Base-by-base conservation (phyloP, 352 stramenopile genomes). In the Pythium diclinum region DNA sequence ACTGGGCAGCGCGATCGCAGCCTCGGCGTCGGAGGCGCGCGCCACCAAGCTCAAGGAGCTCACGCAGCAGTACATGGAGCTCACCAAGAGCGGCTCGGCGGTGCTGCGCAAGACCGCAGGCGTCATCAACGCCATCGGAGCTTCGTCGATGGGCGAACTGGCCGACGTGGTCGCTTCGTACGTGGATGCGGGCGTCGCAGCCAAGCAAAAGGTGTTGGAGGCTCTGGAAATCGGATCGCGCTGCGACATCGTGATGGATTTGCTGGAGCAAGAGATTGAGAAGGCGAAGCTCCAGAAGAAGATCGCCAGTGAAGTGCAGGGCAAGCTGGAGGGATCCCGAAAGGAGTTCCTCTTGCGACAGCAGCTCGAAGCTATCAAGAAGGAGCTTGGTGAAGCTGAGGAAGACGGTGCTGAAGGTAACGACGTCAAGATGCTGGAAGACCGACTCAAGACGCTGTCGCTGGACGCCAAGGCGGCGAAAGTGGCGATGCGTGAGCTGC, bases 311-410 rank as follows among this genome's bases (percentile, higher is more conserved):
- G 76, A 89, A 11, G 79, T 89, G 28, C 80, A 87, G 61, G 77
- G 85, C 63, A 89, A 91, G 40, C 63, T 91, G 34, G 81, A 91
- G 52, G 82, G 77, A 1, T 83, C 79, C 7, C 72, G 82, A 0
- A 88, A 87, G 55, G 80, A 98, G 53, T 99, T 99, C 63, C 89
- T 99, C 51, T 73, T 99, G 2, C 94, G 83, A n/a, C 96, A 99
- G 75, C 97, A 99, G 73, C 80, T 99, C 5, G 99, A 99, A 72
- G 96, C 85, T 0, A 99, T 99, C 71, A 99, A 99, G 78, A 99
- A 99, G 53, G 95, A 99, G 72, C 80, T 99, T 0, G 97, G 97
- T 1, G 75, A 88, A 40, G 69, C 59, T 1, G 68, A 73, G 2
- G 78, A 88, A 10, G 78, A 88, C 11, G 71, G 66, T 1, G 59